Evolutionary conservation across 2,329 filamentous ascomycete species (phyloP).

Genomic region (Aspergillus udagawae): DNA sequence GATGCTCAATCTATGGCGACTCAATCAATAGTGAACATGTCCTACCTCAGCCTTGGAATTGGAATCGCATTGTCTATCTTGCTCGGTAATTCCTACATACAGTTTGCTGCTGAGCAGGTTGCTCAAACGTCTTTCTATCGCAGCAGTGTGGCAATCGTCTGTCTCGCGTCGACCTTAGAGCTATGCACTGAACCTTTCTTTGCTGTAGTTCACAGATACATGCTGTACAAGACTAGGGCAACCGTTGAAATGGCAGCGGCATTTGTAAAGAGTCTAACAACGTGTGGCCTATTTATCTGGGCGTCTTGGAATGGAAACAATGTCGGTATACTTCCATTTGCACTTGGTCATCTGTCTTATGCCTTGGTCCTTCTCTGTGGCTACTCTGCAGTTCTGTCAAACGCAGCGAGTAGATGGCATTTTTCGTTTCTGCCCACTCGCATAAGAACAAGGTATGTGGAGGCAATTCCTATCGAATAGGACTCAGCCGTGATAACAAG

Average conservation of each 20-base stretch:
- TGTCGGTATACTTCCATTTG: conserved; percentile 80
- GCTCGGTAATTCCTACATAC: conserved; percentile 66
- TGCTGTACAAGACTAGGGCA: conserved; percentile 76
- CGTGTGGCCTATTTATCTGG: conserved; percentile 67
- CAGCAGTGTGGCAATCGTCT: conserved; percentile 52
- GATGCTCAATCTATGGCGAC: conserved; percentile 28
- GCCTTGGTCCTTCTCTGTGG: conserved; percentile 63
- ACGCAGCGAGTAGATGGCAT: conserved; percentile 51
- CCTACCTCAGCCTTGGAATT: conserved; percentile 70
- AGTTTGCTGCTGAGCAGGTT: conserved; percentile 48
- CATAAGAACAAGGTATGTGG: conserved; percentile 42
- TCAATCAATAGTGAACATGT: conserved; percentile 83
- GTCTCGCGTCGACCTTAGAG: conserved; percentile 63
- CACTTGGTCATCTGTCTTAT: conserved; percentile 78
- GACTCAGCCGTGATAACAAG: conserved; percentile 11
- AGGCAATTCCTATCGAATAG: not conserved
- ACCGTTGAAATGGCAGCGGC: conserved; percentile 80
- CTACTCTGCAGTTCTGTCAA: conserved; percentile 62
- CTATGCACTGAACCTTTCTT: conserved; percentile 85
- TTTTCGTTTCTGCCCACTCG: conserved; percentile 64
- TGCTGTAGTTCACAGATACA: conserved; percentile 75
- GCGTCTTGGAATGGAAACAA: conserved; percentile 51
- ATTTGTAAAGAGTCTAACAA: conserved; percentile 68
- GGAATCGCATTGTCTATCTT: conserved; percentile 61
- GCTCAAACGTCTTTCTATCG: conserved; percentile 60